A percentile compares a stretch with the other conserved stretches of the same genome.
These are phyloP conservation scores for Kockiozyma suomiensis DNA, from an alignment of 805 yeast species.

Conservation along the genomic window DNA sequence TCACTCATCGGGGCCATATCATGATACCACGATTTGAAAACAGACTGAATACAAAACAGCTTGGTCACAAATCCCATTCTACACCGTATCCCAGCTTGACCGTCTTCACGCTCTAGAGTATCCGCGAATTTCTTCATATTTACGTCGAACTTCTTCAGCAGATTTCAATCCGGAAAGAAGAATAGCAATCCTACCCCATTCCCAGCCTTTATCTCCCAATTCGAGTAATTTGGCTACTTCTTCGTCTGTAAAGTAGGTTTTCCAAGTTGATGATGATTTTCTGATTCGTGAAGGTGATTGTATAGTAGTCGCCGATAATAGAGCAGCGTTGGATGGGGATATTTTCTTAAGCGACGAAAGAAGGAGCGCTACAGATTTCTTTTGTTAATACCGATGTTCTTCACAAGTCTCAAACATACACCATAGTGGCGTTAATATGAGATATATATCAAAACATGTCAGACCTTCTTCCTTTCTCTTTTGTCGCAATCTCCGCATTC, in stretches of 20 bases:
- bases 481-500: slow-evolving; percentile 29
- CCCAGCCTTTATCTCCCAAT: slow-evolving; percentile 24
- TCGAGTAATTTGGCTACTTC: slow-evolving; percentile 23
- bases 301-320: background rate
- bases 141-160: slow-evolving; percentile 27
- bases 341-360: slow-evolving; percentile 17
- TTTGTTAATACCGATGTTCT: background rate
- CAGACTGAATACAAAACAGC: too few relatives aligned
- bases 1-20: too few relatives aligned
- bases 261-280: slow-evolving; percentile 25
- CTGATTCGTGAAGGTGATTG: slow-evolving; percentile 2
- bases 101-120: slow-evolving; percentile 1
- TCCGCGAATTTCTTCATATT: slow-evolving; percentile 27
- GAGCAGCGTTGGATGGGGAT: slow-evolving; percentile 20
- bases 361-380: slow-evolving; percentile 7
- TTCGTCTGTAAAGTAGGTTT: slow-evolving; percentile 14
- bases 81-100: background rate
- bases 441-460: background rate
- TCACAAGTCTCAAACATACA: background rate
- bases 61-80: too few relatives aligned
- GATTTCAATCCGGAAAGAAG: slow-evolving; percentile 26
- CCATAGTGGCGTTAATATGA: background rate
- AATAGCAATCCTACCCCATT: slow-evolving; percentile 30
- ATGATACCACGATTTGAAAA: too few relatives aligned
- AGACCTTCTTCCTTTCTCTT: slow-evolving; percentile 29